Conservation (phyloP, 345 rosid species). For the Hypericum androsaemum region DNA sequence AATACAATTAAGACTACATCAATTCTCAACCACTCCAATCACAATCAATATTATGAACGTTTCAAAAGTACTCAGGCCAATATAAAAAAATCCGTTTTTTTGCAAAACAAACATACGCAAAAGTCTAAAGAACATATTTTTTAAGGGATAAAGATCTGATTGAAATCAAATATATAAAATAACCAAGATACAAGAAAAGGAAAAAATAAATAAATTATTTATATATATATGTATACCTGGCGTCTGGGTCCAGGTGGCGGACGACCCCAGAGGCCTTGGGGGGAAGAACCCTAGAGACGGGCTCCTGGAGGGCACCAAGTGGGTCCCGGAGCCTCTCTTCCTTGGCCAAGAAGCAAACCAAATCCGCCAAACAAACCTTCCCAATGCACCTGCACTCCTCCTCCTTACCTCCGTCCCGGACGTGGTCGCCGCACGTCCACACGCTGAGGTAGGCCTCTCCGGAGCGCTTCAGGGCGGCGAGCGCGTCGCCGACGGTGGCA, state of each 20-base stretch:
- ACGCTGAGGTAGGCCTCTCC: slow-evolving; percentile 38
- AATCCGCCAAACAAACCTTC: slow-evolving; percentile 56
- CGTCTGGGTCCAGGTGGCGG: slow-evolving; percentile 41
- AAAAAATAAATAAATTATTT: no score
- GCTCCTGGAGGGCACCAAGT: slow-evolving; percentile 30
- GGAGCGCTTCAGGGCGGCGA: slow-evolving; percentile 30
- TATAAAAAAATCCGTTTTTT: no score
- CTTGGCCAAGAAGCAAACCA: slow-evolving; percentile 42
- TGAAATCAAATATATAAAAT: no score
- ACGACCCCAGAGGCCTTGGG: slow-evolving; percentile 25
- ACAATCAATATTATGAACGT: no score
- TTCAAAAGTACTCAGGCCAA: no score
- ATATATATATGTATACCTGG: slow-evolving; percentile 44
- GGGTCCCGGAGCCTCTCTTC: slow-evolving; percentile 41
- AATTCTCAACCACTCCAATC: no score
- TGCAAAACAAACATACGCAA: no score
- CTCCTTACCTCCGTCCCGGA: not conserved
- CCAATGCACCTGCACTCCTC: slow-evolving; percentile 47
- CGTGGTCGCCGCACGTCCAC: slow-evolving; percentile 43
- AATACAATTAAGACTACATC: no score
- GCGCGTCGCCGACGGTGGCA: slow-evolving; percentile 56
- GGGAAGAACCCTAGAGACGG: slow-evolving; percentile 26
- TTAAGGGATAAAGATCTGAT: no score
- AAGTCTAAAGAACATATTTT: no score
- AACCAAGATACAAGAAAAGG: no score